Conservation (phyloP, 805 yeast species). For the Candida caryicola region DNA sequence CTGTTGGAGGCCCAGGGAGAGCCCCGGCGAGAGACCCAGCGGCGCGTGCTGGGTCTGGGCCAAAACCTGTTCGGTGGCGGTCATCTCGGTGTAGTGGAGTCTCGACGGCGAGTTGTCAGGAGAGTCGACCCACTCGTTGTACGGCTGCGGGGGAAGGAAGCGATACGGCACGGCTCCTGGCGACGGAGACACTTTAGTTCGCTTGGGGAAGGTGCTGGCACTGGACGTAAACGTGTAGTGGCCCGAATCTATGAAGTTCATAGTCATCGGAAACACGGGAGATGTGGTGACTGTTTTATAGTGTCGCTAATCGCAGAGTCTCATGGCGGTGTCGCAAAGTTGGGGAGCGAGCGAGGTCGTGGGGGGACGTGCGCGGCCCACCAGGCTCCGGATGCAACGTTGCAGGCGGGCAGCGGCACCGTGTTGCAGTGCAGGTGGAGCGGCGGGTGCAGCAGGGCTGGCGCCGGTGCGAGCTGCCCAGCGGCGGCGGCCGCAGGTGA, state of each 20-base stretch:
- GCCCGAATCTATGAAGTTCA: background rate
- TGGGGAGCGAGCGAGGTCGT: no score
- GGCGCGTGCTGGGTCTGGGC: background rate
- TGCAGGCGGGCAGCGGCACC: no score
- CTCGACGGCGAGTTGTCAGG: slow-evolving; percentile 6
- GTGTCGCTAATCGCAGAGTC: no score
- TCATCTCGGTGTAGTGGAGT: slow-evolving; percentile 1
- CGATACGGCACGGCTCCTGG: background rate
- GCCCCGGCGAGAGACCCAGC: background rate
- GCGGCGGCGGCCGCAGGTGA: no score
- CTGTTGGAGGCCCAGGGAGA: no score
- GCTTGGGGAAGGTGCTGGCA: background rate
- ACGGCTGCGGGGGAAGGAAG: background rate
- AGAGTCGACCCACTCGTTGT: slow-evolving; percentile 7
- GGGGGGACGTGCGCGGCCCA: background rate
- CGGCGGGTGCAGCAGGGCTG: no score
- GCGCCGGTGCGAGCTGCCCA: no score
- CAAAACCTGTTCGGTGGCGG: background rate
- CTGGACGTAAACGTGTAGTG: background rate
- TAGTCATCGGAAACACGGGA: no score
- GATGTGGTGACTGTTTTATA: no score
- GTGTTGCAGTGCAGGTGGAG: no score
- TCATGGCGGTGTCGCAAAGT: no score
- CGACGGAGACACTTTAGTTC: background rate
- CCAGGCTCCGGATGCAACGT: background rate